phyloP scores from a whole-genome alignment of 2,329 filamentous ascomycete species.

The Venturia effusa region DNA sequence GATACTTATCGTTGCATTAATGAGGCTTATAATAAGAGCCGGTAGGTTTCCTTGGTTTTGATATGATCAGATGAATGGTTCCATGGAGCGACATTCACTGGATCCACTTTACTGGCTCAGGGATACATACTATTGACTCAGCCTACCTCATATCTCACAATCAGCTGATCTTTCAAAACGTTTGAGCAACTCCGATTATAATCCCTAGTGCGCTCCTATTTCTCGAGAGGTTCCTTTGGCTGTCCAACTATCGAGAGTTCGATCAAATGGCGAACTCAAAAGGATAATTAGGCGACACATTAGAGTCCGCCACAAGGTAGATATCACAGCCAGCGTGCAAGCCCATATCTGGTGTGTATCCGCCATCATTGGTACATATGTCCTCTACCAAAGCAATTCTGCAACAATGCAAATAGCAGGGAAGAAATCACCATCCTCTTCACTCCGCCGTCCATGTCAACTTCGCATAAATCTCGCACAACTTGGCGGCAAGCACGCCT shows the following conservation, averaged over 20 bases:
- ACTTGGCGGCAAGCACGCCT: constrained; percentile 22
- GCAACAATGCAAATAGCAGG: neutral
- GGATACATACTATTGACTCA: neutral
- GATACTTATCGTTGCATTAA: neutral
- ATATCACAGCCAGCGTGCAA: neutral
- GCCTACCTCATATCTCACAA: neutral
- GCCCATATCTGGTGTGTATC: neutral
- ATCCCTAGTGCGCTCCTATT: too few species aligned
- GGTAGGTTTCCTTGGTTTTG: neutral
- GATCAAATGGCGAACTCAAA: neutral
- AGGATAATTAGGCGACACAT: neutral
- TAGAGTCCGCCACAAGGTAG: neutral
- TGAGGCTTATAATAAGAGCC: neutral
- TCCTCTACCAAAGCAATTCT: neutral
- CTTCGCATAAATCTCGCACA: constrained; percentile 40
- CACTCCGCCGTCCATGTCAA: constrained; percentile 31
- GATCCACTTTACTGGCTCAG: neutral
- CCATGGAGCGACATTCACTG: too few species aligned
- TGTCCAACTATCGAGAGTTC: too few species aligned
- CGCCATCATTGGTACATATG: neutral
- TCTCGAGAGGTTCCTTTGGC: too few species aligned
- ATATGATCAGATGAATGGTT: too few species aligned
- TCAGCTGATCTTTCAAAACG: neutral
- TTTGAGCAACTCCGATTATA: too few species aligned
- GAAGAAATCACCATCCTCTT: neutral